phyloP scores from a whole-genome alignment of 768 basidiomycete species.

The Terana coerulea region DNA sequence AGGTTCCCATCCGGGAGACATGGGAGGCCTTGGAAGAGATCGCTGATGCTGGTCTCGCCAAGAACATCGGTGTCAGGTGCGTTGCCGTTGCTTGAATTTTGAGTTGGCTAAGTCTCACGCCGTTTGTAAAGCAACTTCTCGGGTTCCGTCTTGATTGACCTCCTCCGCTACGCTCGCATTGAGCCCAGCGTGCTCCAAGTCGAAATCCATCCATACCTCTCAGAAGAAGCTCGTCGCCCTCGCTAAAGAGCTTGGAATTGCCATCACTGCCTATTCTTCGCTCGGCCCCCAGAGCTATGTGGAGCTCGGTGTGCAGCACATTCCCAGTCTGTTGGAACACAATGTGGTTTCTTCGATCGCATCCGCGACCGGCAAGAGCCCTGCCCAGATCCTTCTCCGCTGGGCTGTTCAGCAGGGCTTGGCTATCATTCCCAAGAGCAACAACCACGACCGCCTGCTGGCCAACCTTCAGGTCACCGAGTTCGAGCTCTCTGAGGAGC shows the following conservation, averaged over 20 bases:
- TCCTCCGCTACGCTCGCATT: conserved; percentile 73
- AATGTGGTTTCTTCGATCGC: conserved; percentile 43
- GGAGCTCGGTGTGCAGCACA: conserved; percentile 62
- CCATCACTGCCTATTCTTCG: conserved; percentile 54
- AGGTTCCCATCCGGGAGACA: conserved; percentile 74
- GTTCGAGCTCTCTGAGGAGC: conserved; percentile 52
- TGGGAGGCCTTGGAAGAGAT: conserved; percentile 82
- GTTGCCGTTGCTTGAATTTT: conserved; percentile 10
- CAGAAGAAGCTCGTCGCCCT: conserved; percentile 45
- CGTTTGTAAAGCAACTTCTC: conserved; percentile 61
- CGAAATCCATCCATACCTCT: conserved; percentile 54
- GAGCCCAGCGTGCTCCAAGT: conserved; percentile 56
- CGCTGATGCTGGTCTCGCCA: conserved; percentile 63
- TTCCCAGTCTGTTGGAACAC: conserved; percentile 51
- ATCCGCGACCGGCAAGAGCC: conserved; percentile 50
- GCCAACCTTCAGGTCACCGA: conserved; percentile 44
- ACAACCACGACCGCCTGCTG: conserved; percentile 33
- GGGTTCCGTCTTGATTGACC: conserved; percentile 68
- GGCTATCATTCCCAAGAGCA: conserved; percentile 49
- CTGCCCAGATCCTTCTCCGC: conserved; percentile 44
- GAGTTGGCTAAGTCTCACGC: not conserved
- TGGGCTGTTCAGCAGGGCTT: conserved; percentile 47
- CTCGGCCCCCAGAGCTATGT: conserved; percentile 54
- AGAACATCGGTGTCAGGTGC: conserved; percentile 78
- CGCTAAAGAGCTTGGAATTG: conserved; percentile 41